phyloP scores from a whole-genome alignment of 306 rosid species.

The Glycine latifolia region DNA sequence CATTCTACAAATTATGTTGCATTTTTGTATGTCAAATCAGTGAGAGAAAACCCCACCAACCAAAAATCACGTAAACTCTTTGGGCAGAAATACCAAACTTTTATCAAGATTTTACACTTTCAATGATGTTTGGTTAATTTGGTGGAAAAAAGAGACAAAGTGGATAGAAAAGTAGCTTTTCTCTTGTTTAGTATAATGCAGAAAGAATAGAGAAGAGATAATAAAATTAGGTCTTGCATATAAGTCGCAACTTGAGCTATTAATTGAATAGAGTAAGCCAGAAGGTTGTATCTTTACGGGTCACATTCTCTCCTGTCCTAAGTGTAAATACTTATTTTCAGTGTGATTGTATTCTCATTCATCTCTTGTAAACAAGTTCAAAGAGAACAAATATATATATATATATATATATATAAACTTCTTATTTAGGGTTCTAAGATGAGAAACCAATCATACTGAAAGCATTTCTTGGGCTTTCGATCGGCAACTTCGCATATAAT shows the following conservation, averaged over 20 bases:
- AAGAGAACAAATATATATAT: too few relatives aligned
- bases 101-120: background rate
- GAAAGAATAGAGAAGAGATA: background rate
- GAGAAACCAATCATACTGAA: too few relatives aligned
- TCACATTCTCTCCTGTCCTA: too few relatives aligned
- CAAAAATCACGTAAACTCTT: background rate
- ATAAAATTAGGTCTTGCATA: background rate
- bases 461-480: too few relatives aligned
- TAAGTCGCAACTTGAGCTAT: background rate
- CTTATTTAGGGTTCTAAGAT: too few relatives aligned
- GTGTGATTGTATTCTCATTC: too few relatives aligned
- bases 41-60: background rate
- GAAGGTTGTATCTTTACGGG: background rate
- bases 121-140: background rate
- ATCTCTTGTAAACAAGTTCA: too few relatives aligned
- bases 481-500: too few relatives aligned
- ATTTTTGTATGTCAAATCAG: background rate
- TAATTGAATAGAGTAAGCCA: background rate
- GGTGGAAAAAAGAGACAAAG: background rate
- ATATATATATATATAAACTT: too few relatives aligned
- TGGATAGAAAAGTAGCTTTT: background rate
- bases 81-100: constrained; percentile 4
- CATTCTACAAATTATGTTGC: background rate
- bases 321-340: too few relatives aligned
- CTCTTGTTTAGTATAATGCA: background rate